Base-by-base conservation (phyloP, 2,329 filamentous ascomycete species). In the Leptodontidium sp. region DNA sequence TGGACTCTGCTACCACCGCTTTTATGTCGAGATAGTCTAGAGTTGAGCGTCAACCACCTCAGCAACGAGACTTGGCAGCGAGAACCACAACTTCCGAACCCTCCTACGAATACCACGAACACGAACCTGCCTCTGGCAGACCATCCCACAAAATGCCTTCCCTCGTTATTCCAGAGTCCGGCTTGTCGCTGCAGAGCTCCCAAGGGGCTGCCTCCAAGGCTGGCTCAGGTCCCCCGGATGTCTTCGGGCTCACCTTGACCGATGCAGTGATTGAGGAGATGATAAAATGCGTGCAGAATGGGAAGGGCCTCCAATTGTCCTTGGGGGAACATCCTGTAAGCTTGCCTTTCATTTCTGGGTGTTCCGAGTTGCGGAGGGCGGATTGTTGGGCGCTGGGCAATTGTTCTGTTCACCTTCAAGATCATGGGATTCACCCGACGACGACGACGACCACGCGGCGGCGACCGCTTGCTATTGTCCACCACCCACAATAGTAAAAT, bases 291-390 rank as follows among this genome's bases (percentile, higher is more conserved):
- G 83, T 87, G 49, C 85, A 85, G 74, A 83, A 84, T 80, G 87
- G 87, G 62, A 83, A 86, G 66, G 81, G 84, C 57, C 83, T 90
- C 64, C 82, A 87, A 74, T 80, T 91, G 74, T 84, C 85, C 5
- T 78, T 91, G 70, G 88, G 88, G 50, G 82, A 81, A 75, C 83
- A 80, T 74, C 88, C 88, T 47, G 88, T 91, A 86, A 84, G 88
- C 84, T 71, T 67, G 63, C 70, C 68, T 70, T 64, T 58, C 61
- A 58, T 43, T 66, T 68, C 35, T 43, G 45, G 45, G 47, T 49
- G 29, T 61, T 63, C 61, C 40, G 29, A 45, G 21, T 24, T 59
- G 49, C 21, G 59, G 50, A 61, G 14, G 65, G 47, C 14, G 52
- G 24, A 17, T 38, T 61, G 29, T 43, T 53, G 40, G 47, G 40